Percentiles rank a stretch among this genome's conserved stretches.
phyloP scores from a whole-genome alignment of 371 early-diverging fungal species.

The Circinella minor region DNA sequence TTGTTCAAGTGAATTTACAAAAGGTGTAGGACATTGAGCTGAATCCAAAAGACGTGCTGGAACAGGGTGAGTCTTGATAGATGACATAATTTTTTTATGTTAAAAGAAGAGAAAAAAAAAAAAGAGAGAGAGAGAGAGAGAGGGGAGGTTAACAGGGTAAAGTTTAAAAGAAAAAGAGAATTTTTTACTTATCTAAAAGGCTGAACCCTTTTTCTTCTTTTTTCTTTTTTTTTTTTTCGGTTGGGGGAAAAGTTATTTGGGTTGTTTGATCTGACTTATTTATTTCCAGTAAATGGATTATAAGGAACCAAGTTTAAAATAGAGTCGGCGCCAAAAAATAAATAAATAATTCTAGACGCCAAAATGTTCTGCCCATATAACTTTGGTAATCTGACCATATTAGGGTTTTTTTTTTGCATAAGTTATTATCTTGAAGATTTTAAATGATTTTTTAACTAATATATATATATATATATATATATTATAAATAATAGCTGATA shows the following conservation, averaged over 20 bases:
- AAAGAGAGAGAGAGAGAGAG: background rate
- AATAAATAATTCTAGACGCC: background rate
- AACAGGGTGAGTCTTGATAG: slow-evolving; percentile 45
- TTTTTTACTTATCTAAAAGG: background rate
- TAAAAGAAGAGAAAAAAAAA: too few species aligned
- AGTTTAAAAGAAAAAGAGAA: slow-evolving; percentile 1
- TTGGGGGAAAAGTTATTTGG: background rate
- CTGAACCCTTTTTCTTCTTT: background rate
- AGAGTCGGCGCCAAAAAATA: slow-evolving; percentile 17
- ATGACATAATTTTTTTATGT: background rate
- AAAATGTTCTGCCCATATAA: slow-evolving; percentile 5
- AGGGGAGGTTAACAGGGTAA: background rate
- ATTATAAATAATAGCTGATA: too few species aligned
- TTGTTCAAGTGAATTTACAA: slow-evolving; percentile 74
- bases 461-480: too few species aligned
- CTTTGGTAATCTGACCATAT: too few species aligned
- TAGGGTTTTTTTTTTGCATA: too few species aligned
- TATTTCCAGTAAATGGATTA: too few species aligned
- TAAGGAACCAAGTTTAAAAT: too few species aligned
- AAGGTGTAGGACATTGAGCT: slow-evolving; percentile 62
- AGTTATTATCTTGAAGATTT: too few species aligned
- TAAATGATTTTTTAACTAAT: too few species aligned
- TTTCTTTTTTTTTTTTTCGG: background rate
- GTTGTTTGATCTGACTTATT: too few species aligned
- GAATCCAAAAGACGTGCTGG: slow-evolving; percentile 60